phyloP scores from a whole-genome alignment of 805 yeast species.

The Kazachstania taianensis region DNA sequence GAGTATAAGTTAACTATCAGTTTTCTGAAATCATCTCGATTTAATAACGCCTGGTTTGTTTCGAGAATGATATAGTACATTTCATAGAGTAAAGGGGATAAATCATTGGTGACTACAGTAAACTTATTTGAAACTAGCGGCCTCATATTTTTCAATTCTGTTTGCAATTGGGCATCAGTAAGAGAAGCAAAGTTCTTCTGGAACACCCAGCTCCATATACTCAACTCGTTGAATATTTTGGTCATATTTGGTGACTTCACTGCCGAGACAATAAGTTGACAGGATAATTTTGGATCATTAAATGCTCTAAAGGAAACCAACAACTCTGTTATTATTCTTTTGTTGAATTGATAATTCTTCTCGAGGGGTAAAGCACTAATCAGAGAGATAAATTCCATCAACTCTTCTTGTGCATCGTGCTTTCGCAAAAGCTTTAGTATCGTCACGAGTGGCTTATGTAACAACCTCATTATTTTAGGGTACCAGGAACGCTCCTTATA shows the following conservation, averaged over 20 bases:
- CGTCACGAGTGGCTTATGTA: slow-evolving; percentile 6
- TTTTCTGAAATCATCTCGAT: slow-evolving; percentile 8
- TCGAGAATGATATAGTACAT: slow-evolving; percentile 17
- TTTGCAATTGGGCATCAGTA: slow-evolving; percentile 3
- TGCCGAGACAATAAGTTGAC: slow-evolving; percentile 17
- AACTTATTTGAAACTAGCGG: slow-evolving; percentile 7
- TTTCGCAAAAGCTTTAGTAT: slow-evolving; percentile 8
- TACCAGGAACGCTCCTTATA: background rate
- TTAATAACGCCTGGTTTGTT: slow-evolving; percentile 8
- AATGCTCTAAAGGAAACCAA: slow-evolving; percentile 17
- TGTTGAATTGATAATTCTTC: slow-evolving; percentile 11
- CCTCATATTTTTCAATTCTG: background rate
- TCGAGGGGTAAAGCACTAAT: slow-evolving; percentile 8
- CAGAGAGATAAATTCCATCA: slow-evolving; percentile 14
- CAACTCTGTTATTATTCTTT: slow-evolving; percentile 15
- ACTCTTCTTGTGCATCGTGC: slow-evolving; percentile 19
- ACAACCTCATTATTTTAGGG: background rate
- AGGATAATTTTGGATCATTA: slow-evolving; percentile 22
- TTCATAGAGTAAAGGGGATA: slow-evolving; percentile 13
- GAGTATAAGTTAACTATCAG: slow-evolving; percentile 1
- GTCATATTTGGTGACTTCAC: slow-evolving; percentile 6
- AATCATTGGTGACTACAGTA: background rate
- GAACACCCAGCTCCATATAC: slow-evolving; percentile 21
- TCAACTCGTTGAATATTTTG: slow-evolving; percentile 19
- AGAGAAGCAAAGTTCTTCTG: slow-evolving; percentile 10